Evolutionary conservation across 805 yeast genomes (phyloP).

Genomic region (Kluyveromyces wickerhamii): DNA sequence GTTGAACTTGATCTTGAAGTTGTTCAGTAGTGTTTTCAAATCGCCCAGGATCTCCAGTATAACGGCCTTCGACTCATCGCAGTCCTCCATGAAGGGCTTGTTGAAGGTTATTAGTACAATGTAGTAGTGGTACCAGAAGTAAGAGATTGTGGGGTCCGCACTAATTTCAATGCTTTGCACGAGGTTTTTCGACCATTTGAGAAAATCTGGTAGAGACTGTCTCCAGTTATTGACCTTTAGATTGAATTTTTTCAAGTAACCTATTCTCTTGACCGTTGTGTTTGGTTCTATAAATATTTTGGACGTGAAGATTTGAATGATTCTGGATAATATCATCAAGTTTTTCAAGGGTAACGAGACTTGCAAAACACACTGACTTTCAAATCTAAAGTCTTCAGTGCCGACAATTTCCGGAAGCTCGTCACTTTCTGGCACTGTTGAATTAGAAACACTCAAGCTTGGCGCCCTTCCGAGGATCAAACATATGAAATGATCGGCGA

Average conservation of each 20-base stretch:
- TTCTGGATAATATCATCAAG: conserved; percentile 35
- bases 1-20: conserved; percentile 20
- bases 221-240: conserved; percentile 46
- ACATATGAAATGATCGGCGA: conserved; percentile 58
- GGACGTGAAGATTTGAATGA: conserved; percentile 30
- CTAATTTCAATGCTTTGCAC: conserved; percentile 36
- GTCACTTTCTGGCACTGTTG: conserved; percentile 52
- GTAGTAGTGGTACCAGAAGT: conserved; percentile 50
- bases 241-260: conserved; percentile 37
- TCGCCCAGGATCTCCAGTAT: conserved; percentile 26
- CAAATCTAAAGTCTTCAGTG: conserved; percentile 49
- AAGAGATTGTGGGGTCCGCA: conserved; percentile 44
- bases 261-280: conserved; percentile 30
- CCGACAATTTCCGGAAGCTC: conserved; percentile 54
- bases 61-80: conserved; percentile 21
- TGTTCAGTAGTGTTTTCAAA: conserved; percentile 21
- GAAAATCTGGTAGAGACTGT: conserved; percentile 38
- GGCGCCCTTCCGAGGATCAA: conserved; percentile 53
- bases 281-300: conserved; percentile 28
- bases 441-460: conserved; percentile 44
- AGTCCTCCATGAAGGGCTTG: conserved; percentile 47
- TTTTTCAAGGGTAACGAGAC: conserved; percentile 35
- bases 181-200: conserved; percentile 41
- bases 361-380: conserved; percentile 25
- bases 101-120: conserved; percentile 51